These are phyloP conservation scores for Astrothelium macrocarpum DNA, from an alignment of 495 filamentous ascomycete species.

Conservation along the genomic window DNA sequence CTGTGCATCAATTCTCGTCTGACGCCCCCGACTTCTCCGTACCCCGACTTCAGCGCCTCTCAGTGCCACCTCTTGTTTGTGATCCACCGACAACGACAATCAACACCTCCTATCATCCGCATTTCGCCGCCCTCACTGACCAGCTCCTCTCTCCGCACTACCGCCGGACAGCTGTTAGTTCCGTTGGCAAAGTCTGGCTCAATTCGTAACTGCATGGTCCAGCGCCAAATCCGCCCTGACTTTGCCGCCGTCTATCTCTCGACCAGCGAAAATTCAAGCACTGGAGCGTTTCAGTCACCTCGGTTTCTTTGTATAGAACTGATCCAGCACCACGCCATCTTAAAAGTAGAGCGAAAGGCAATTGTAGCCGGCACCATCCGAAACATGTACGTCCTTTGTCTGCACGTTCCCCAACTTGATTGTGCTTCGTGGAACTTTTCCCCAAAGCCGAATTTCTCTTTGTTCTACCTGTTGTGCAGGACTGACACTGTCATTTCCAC, in stretches of 20 bases:
- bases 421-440: not conserved
- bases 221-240: not conserved
- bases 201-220: not conserved
- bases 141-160: not conserved
- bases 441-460: not conserved
- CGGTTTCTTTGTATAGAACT: not conserved
- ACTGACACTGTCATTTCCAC: conserved; percentile 2
- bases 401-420: not conserved
- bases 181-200: not conserved
- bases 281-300: not conserved
- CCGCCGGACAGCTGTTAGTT: not conserved
- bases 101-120: not conserved
- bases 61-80: not conserved
- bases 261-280: not conserved
- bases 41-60: not conserved
- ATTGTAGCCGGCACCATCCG: not conserved
- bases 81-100: not conserved
- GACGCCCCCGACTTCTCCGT: not conserved
- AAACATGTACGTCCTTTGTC: conserved; percentile 7
- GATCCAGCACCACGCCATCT: not conserved
- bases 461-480: not conserved
- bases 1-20: not conserved
- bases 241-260: not conserved
- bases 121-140: not conserved
- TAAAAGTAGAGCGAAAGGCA: not conserved